These are phyloP conservation scores for Verticillium alfalfae DNA, from an alignment of 2,329 filamentous ascomycete genomes.

Conservation along the genomic window DNA sequence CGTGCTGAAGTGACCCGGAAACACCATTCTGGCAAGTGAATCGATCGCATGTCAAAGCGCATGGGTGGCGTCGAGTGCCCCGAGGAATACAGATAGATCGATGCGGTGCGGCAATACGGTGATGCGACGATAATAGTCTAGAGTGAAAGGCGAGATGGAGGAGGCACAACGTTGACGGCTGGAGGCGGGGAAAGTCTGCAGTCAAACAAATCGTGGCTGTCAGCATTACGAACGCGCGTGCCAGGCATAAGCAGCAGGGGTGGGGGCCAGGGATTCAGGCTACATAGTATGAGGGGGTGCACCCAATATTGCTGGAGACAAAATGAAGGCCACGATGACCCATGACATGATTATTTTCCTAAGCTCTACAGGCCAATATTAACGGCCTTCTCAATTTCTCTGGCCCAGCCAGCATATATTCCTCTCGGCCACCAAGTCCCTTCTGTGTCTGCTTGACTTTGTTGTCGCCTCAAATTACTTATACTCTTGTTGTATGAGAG, in stretches of 20 bases:
- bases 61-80: not conserved
- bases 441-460: no score
- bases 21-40: conserved; percentile 15
- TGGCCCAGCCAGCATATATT: no score
- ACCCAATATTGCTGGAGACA: no score
- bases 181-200: not conserved
- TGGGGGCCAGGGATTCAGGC: no score
- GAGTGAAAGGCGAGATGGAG: not conserved
- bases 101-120: not conserved
- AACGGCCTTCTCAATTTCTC: no score
- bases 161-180: not conserved
- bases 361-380: no score
- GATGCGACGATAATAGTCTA: not conserved
- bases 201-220: not conserved
- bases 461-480: no score
- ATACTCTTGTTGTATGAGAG: no score
- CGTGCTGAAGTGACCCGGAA: conserved; percentile 22
- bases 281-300: no score
- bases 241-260: not conserved
- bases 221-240: not conserved
- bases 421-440: no score
- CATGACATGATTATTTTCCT: no score
- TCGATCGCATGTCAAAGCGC: not conserved
- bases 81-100: not conserved
- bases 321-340: no score